Conservation (phyloP, 2,329 filamentous ascomycete species). For the Xylogone sp. region DNA sequence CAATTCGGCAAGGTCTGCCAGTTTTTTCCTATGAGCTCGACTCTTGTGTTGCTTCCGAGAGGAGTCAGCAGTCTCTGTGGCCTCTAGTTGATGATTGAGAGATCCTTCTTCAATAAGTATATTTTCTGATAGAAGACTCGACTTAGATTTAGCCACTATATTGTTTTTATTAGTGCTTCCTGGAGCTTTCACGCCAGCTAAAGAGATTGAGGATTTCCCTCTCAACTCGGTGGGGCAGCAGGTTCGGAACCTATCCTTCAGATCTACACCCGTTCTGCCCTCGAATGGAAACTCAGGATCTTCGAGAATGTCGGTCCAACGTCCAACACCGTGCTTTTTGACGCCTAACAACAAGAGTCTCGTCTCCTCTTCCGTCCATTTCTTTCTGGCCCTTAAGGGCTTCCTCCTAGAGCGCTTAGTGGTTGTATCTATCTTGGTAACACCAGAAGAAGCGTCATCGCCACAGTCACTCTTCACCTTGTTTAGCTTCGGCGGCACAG, state of each 20-base stretch:
- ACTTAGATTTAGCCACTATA: constrained; percentile 34
- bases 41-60: constrained; percentile 43
- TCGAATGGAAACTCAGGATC: constrained; percentile 59
- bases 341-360: constrained; percentile 59
- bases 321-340: constrained; percentile 59
- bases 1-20: constrained; percentile 51
- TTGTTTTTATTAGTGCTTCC: constrained; percentile 19
- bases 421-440: constrained; percentile 3
- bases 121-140: constrained; percentile 50
- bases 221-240: constrained; percentile 61
- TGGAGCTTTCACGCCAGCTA: constrained; percentile 5
- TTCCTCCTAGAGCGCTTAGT: constrained; percentile 9
- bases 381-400: constrained; percentile 40
- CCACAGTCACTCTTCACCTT: constrained; percentile 7
- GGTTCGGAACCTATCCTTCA: constrained; percentile 64
- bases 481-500: constrained; percentile 15
- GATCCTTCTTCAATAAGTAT: constrained; percentile 36
- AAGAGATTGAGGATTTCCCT: constrained; percentile 30
- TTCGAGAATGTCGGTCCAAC: constrained; percentile 62
- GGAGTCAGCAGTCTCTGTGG: constrained; percentile 15
- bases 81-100: constrained; percentile 1
- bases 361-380: constrained; percentile 64
- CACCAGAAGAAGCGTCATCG: background rate
- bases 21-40: constrained; percentile 50
- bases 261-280: constrained; percentile 55